A percentile compares a stretch with the other conserved stretches of the same genome.
These are phyloP conservation scores for Diplotaxis tenuifolia DNA, from an alignment of 345 rosid genomes.

Conservation along the genomic window DNA sequence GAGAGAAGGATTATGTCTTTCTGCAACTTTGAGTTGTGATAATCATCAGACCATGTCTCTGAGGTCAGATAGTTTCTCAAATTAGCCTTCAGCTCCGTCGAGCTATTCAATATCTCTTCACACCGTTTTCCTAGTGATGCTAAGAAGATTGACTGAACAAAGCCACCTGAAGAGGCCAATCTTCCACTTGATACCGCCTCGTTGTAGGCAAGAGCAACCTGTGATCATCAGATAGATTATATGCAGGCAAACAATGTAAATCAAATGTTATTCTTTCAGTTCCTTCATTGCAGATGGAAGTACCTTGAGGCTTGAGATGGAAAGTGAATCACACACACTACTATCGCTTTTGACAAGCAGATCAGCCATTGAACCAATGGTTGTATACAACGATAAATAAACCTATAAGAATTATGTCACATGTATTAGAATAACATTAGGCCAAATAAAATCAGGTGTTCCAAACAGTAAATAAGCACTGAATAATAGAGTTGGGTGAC, in stretches of 20 bases:
- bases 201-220: slow-evolving; percentile 79
- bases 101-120: slow-evolving; percentile 57
- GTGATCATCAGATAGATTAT: slow-evolving; percentile 22
- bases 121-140: slow-evolving; percentile 67
- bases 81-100: slow-evolving; percentile 41
- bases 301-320: slow-evolving; percentile 87
- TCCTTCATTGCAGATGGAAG: not conserved
- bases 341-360: slow-evolving; percentile 47
- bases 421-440: too few relatives aligned
- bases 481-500: slow-evolving; percentile 3
- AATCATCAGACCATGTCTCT: slow-evolving; percentile 64
- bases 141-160: slow-evolving; percentile 65
- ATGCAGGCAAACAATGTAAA: too few relatives aligned
- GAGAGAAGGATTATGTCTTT: slow-evolving; percentile 51
- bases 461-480: not conserved
- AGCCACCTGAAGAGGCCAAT: slow-evolving; percentile 59
- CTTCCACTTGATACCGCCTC: slow-evolving; percentile 74
- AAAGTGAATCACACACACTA: slow-evolving; percentile 54
- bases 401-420: slow-evolving; percentile 64
- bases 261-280: not conserved
- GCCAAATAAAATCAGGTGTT: slow-evolving; percentile 8
- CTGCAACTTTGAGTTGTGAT: too few relatives aligned
- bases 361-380: slow-evolving; percentile 68
- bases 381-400: slow-evolving; percentile 75
- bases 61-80: slow-evolving; percentile 49